Conservation (phyloP, 495 filamentous ascomycete genomes). For the Letharia lupina region DNA sequence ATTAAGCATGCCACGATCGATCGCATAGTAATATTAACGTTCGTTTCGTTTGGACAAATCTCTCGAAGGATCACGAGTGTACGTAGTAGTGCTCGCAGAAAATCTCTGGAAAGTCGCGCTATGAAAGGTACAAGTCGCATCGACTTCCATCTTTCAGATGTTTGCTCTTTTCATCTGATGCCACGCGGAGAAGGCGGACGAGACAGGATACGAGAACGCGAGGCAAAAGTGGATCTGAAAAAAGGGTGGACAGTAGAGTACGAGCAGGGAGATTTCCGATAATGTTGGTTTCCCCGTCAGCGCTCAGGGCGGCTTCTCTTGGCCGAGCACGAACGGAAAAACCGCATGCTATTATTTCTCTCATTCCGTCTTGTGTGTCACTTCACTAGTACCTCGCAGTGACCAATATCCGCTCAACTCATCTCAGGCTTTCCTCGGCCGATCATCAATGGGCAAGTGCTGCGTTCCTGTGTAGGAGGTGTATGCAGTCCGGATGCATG, state of each 20-base stretch:
- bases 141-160: neutral
- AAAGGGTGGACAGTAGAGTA: neutral
- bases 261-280: neutral
- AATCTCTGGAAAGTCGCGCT: neutral
- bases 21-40: neutral
- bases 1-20: neutral
- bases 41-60: neutral
- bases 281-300: neutral
- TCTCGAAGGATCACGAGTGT: neutral
- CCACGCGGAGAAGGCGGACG: neutral
- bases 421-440: neutral
- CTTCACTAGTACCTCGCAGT: neutral
- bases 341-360: neutral
- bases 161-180: neutral
- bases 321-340: neutral
- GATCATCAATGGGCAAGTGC: neutral
- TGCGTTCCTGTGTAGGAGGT: neutral
- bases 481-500: neutral
- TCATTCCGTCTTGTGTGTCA: neutral
- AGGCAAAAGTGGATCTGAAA: neutral
- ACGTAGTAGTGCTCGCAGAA: neutral
- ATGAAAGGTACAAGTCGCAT: neutral
- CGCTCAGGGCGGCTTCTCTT: neutral
- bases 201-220: neutral
- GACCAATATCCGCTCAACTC: constrained; percentile 2